A percentile compares a stretch with the other conserved stretches of the same genome.
Evolutionary conservation across 257 asterid genomes (phyloP).

Genomic region (Phtheirospermum japonicum): DNA sequence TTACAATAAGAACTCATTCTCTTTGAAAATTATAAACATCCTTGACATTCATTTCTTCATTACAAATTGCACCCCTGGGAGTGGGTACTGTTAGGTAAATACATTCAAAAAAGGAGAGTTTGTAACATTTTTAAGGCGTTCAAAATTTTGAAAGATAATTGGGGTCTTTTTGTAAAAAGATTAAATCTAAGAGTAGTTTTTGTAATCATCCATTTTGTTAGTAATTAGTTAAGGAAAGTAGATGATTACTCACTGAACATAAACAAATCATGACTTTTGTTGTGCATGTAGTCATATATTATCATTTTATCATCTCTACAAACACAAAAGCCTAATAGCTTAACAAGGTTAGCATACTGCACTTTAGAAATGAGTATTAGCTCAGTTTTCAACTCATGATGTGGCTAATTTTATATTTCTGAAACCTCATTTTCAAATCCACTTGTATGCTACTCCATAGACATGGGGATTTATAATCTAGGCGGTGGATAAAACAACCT

Average conservation of each 20-base stretch:
- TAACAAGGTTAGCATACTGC: conserved; percentile 63
- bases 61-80: too few species aligned
- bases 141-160: too few species aligned
- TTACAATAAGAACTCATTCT: background rate
- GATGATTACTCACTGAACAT: conserved; percentile 41
- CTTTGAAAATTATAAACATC: too few species aligned
- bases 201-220: background rate
- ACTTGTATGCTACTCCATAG: conserved; percentile 66
- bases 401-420: too few species aligned
- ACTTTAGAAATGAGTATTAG: conserved; percentile 55
- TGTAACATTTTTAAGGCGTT: too few species aligned
- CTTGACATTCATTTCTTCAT: too few species aligned
- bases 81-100: too few species aligned
- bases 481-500: conserved; percentile 51
- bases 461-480: conserved; percentile 62
- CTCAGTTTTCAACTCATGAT: conserved; percentile 70
- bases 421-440: conserved; percentile 21
- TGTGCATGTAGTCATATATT: conserved; percentile 60
- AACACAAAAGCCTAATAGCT: conserved; percentile 51
- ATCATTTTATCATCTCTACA: conserved; percentile 56
- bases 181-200: background rate
- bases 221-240: background rate
- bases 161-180: too few species aligned
- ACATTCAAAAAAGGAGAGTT: too few species aligned
- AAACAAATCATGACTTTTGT: conserved; percentile 60